Base-by-base conservation (phyloP, 1,139 yeast species). In the Yamadazyma epiphylla region DNA sequence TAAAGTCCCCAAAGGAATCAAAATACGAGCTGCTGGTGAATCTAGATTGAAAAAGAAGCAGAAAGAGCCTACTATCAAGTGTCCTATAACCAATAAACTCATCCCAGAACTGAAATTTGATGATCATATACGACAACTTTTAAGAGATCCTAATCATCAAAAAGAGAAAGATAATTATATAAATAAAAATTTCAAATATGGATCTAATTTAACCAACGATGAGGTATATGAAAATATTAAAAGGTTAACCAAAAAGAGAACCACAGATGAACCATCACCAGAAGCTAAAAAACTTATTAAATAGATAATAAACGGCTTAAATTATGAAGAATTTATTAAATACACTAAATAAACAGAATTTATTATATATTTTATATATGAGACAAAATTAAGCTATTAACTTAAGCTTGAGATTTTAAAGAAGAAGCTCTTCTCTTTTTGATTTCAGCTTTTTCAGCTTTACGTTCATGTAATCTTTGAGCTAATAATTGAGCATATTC, bases 401-500 rank as follows among this genome's bases (percentile, higher is more conserved):
- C 12, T 14, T 13, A 21, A 10, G 41, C 39, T 70, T 76, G 77
- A 77, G 87, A 86, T 77, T 83, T 84, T 70, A 89, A 81, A 59
- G 97, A 89, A 63, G 96, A 91, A 70, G 97, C 96, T 84, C 98
- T 89, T 86, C 95, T 87, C 94, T 88, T 88, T 78, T 82, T 86
- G 73, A 84, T 79, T 77, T 87, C 96, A 74, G 95, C 96, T 77
- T 77, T 86, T 75, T 86, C 95, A 70, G 95, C 94, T 80, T 89
- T 89, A 80, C 91, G 84, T 75, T 89, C 97, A 72, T 87, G 85
- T 70, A 89, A 85, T 76, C 97, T 94, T 80, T 88, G 77, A 65
- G 98, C 97, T 71, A 91, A 81, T 69, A 91, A 80, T 75, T 88
- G 95, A 64, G 97, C 95, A 83, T 91, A 91, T 74, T 91, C 98